Evolutionary conservation across 2,329 filamentous ascomycete species (phyloP), one percentile per base, ranked within the genome.

Genomic region (Chaetomiaceae sp.): DNA sequence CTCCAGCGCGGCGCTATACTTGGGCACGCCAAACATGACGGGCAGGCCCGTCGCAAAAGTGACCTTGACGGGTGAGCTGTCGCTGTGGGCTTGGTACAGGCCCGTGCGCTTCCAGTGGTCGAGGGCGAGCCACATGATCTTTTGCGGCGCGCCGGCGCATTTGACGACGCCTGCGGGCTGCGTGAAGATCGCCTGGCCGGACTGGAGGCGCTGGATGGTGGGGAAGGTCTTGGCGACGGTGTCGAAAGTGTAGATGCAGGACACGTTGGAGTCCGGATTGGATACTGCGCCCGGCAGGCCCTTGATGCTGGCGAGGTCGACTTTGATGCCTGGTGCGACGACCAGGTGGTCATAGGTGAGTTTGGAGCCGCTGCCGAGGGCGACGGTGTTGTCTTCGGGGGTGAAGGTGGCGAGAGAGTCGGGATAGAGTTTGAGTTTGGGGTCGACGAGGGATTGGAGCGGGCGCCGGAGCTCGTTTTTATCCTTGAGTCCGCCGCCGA

Each of bases 291-390:
- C 79, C 1, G 75, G 70, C n/a, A 84, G 65, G 18, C 80, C 80
- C 65, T 78, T 74, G 65, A 83, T 72, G 57, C 68, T 73, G 55
- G 65, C 69, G 42, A 73, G 77, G 65, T 81, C 70, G 62, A 82
- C 68, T 14, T 66, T 68, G 61, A 84, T 75, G 5, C 80, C 80
- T 0, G 84, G 82, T 0, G 69, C 81, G 0, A 87, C 82, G 30
- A 87, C 73, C 1, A 87, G 73, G 5, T 86, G 82, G 55, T 86
- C 81, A 59, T 87, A 87, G 63, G 65, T 72, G 41, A 87, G 59
- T 61, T 71, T 75, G 60, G 79, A 74, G 50, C 82, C 81, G 55
- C 77, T 78, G 49, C 63, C 68, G 1, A 86, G 73, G 0, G 75
- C 79, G 47, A 86, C 66, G 2, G 65, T 65, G 65, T 84, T 86